Conservation (phyloP, 305 asterid genomes). For the Fraxinus baroniana region DNA sequence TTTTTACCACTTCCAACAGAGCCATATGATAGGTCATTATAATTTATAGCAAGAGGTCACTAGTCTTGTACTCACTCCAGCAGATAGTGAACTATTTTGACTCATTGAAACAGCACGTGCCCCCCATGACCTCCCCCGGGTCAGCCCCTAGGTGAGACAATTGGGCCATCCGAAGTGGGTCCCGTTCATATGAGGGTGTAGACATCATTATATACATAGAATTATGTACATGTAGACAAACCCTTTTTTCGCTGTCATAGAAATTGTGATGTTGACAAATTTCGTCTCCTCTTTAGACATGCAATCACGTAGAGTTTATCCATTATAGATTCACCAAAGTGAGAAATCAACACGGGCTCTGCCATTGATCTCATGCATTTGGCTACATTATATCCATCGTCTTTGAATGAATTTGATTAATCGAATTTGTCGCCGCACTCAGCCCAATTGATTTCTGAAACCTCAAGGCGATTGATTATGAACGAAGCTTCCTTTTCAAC, state of each 20-base stretch:
- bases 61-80: not conserved
- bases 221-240: no score
- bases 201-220: no score
- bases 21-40: not conserved
- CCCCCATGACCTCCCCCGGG: no score
- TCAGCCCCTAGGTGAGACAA: no score
- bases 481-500: slow-evolving; percentile 59
- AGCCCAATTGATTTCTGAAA: slow-evolving; percentile 36
- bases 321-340: slow-evolving; percentile 44
- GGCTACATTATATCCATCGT: slow-evolving; percentile 40
- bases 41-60: not conserved
- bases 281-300: slow-evolving; percentile 49
- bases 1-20: not conserved
- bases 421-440: slow-evolving; percentile 5
- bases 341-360: slow-evolving; percentile 54
- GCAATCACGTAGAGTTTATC: slow-evolving; percentile 31
- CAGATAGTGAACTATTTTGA: not conserved
- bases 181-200: no score
- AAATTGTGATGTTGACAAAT: slow-evolving; percentile 45
- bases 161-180: no score
- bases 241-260: slow-evolving; percentile 27
- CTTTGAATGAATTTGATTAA: not conserved
- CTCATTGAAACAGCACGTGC: not conserved
- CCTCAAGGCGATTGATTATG: slow-evolving; percentile 36
- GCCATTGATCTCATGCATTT: slow-evolving; percentile 61